Evolutionary conservation across 2,329 filamentous ascomycete species (phyloP).

Genomic region (Alternaria postmessia): DNA sequence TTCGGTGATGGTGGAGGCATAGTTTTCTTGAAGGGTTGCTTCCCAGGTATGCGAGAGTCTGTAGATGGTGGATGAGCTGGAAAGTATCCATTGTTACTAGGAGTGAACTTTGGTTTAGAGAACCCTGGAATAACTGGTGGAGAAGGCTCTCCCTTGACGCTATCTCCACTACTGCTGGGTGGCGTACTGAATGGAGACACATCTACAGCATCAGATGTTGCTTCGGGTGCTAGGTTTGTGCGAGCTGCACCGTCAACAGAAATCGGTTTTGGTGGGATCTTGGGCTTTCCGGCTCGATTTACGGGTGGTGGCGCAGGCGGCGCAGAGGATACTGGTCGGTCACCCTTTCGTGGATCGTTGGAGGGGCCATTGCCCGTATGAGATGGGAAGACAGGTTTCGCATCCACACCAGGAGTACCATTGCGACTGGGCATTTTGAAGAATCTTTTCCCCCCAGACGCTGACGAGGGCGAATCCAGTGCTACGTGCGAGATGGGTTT

Average conservation of each 20-base stretch:
- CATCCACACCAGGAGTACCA: constrained; percentile 53
- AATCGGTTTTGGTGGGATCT: constrained; percentile 62
- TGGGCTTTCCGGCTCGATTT: constrained; percentile 82
- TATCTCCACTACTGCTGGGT: constrained; percentile 76
- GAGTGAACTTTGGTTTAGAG: constrained; percentile 33
- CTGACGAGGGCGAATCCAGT: constrained; percentile 31
- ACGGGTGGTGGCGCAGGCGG: constrained; percentile 70
- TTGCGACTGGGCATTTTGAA: constrained; percentile 52
- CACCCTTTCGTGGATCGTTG: constrained; percentile 42
- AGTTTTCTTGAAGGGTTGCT: constrained; percentile 28
- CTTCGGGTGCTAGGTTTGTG: constrained; percentile 49
- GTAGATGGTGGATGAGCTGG: constrained; percentile 36
- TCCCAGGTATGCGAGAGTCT: constrained; percentile 30
- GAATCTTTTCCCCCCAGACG: constrained; percentile 35
- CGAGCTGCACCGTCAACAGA: constrained; percentile 36
- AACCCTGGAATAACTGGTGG: constrained; percentile 33
- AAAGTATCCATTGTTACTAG: constrained; percentile 44
- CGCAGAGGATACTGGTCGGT: constrained; percentile 52
- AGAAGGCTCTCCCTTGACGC: constrained; percentile 46
- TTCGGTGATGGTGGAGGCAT: constrained; percentile 25
- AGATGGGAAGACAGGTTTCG: constrained; percentile 40
- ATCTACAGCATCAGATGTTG: constrained; percentile 55
- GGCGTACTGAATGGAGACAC: constrained; percentile 88
- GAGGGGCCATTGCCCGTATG: constrained; percentile 22
- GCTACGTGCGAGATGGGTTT: constrained; percentile 35